A percentile compares a stretch with the other conserved stretches of the same genome.
These are phyloP conservation scores for Starmerella apis DNA, from an alignment of 805 yeast genomes.

Conservation along the genomic window DNA sequence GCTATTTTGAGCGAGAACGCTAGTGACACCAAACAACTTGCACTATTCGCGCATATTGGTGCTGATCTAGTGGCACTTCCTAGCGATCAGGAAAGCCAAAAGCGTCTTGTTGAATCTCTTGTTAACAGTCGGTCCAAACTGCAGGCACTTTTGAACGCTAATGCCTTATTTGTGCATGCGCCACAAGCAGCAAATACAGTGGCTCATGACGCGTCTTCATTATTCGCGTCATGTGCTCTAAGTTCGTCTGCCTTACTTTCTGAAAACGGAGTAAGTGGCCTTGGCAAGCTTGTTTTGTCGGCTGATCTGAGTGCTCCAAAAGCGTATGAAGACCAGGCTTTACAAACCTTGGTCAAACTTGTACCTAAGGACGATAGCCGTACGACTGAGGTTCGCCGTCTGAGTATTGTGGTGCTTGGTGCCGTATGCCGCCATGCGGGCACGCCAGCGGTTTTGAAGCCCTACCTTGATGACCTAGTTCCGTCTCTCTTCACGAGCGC, in stretches of 20 bases:
- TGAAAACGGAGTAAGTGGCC: slow-evolving; percentile 68
- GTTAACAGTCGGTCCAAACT: slow-evolving; percentile 13
- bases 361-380: slow-evolving; percentile 47
- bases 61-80: slow-evolving; percentile 34
- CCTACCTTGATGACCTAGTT: slow-evolving; percentile 47
- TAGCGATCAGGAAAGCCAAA: slow-evolving; percentile 31
- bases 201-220: slow-evolving; percentile 5
- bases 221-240: slow-evolving; percentile 8
- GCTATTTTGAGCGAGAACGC: slow-evolving; percentile 25
- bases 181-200: slow-evolving; percentile 28
- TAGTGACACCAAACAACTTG: slow-evolving; percentile 33
- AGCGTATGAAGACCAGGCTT: slow-evolving; percentile 33
- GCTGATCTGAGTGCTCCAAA: slow-evolving; percentile 14
- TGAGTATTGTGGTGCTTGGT: slow-evolving; percentile 63
- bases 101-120: slow-evolving; percentile 28
- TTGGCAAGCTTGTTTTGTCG: slow-evolving; percentile 63
- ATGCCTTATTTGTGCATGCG: slow-evolving; percentile 27
- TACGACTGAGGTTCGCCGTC: slow-evolving; percentile 68
- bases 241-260: slow-evolving; percentile 32
- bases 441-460: slow-evolving; percentile 42
- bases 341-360: slow-evolving; percentile 39
- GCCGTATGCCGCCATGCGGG: slow-evolving; percentile 56
- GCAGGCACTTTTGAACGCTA: slow-evolving; percentile 25
- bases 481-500: slow-evolving; percentile 73
- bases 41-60: slow-evolving; percentile 39